Base-by-base conservation (phyloP, 1,284 basidiomycete genomes). In the Abortiporus biennis region DNA sequence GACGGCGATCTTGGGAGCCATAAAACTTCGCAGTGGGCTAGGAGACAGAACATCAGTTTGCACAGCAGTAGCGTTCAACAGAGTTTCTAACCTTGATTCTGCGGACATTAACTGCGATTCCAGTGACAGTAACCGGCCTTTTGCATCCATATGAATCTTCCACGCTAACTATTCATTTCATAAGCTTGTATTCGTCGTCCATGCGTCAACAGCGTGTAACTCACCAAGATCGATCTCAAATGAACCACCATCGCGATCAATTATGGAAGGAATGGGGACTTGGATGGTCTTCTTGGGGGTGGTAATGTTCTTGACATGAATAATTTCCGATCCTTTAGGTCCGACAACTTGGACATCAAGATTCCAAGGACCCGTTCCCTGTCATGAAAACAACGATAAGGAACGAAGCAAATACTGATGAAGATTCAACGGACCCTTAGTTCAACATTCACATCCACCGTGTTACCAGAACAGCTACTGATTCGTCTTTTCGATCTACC, bases 111-210 rank as follows among this genome's bases (percentile, higher is more conserved):
- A 96, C 85, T n/a, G 81, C 76, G 38, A 96, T 66, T 12, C 90
- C 88, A 15, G 86, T 81, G 0, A 85, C 80, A 16, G 80, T 77
- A 19, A 98, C 65, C 15, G 80, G 62, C 31, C 89, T 76, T 55
- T 86, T 86, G 64, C 95, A 98, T 16, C 87, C 86, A 54, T 91
- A 91, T 1, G 79, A 80, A 63, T 98, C 95, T 57, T 91, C 87
- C 30, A 97, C 79, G 52, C 80, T 89, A 44, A 89, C 85, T 87
- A 51, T 30, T 34, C 29, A 3, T 35, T 19, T 19, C 25, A 19
- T 12, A 25, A 29, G 21, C 37, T 49, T 6, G 33, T 11, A 47
- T 17, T 27, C n/a, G 6, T 24, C 20, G 12, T 3, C 1, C 31
- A 23, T 16, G 3, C 16, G 13, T n/a, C 13, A n/a, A 24, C 3